phyloP scores from a whole-genome alignment of 257 asterid species.

The Nicotiana paniculata region DNA sequence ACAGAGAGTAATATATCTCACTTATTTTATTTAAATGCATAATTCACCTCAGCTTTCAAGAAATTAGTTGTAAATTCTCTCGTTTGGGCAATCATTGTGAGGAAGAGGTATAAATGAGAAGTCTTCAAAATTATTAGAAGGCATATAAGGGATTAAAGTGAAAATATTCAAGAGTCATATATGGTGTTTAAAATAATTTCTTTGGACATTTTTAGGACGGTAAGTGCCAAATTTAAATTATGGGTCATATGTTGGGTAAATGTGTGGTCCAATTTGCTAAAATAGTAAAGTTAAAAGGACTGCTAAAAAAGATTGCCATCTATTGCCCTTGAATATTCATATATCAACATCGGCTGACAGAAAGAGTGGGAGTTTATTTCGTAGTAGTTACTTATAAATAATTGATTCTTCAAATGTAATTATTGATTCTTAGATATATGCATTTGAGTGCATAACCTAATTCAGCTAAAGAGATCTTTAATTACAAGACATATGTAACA shows the following conservation, averaged over 20 bases:
- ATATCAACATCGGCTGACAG: background rate
- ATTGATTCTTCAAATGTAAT: background rate
- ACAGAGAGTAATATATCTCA: no score
- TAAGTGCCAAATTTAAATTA: no score
- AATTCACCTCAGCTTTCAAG: no score
- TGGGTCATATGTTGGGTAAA: background rate
- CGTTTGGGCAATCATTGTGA: no score
- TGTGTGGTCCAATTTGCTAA: background rate
- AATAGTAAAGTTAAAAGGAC: background rate
- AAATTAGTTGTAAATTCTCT: no score
- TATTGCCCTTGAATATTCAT: background rate
- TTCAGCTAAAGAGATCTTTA: background rate
- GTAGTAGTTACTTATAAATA: background rate
- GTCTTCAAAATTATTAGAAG: background rate
- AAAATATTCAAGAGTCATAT: background rate
- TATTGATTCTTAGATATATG: background rate
- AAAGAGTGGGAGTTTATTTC: background rate
- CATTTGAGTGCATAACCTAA: background rate
- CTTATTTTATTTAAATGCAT: no score
- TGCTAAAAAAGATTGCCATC: background rate
- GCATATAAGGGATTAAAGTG: background rate
- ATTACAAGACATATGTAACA: background rate
- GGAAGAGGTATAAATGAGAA: background rate
- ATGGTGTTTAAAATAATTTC: background rate
- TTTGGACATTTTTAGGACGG: background rate